Conservation (phyloP, 1,139 yeast genomes). For the Geotrichum bryndzae region DNA sequence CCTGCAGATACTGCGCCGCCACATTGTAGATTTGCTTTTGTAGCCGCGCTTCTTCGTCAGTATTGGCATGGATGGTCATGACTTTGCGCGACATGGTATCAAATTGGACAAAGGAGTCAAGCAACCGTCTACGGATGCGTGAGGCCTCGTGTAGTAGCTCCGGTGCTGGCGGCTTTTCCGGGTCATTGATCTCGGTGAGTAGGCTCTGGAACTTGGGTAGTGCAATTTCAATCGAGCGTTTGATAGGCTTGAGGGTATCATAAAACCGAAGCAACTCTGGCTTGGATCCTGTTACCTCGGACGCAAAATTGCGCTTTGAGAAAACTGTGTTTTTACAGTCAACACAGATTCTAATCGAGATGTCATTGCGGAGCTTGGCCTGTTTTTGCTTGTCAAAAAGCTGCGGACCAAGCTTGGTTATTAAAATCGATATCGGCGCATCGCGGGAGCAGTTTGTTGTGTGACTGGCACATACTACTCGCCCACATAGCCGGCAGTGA, state of each 20-base stretch:
- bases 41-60: conserved; percentile 40
- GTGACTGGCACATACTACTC: conserved; percentile 68
- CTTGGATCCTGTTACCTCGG: conserved; percentile 33
- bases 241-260: conserved; percentile 11
- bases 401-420: conserved; percentile 33
- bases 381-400: conserved; percentile 21
- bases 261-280: conserved; percentile 26
- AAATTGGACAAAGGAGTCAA: conserved; percentile 43
- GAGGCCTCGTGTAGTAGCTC: conserved; percentile 37
- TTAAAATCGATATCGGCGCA: conserved; percentile 52
- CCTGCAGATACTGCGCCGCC: conserved; percentile 47
- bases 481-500: conserved; percentile 84
- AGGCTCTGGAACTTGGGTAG: conserved; percentile 42
- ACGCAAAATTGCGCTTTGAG: conserved; percentile 47
- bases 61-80: conserved; percentile 29
- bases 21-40: conserved; percentile 44
- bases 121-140: conserved; percentile 38
- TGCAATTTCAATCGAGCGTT: conserved; percentile 34
- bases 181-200: conserved; percentile 33
- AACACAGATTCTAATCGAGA: conserved; percentile 53
- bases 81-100: conserved; percentile 43
- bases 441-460: conserved; percentile 62
- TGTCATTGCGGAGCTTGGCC: conserved; percentile 23
- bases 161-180: conserved; percentile 31
- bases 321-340: conserved; percentile 62